Evolutionary conservation across 2,329 filamentous ascomycete species (phyloP).

Genomic region (Xylariaceae sp.): DNA sequence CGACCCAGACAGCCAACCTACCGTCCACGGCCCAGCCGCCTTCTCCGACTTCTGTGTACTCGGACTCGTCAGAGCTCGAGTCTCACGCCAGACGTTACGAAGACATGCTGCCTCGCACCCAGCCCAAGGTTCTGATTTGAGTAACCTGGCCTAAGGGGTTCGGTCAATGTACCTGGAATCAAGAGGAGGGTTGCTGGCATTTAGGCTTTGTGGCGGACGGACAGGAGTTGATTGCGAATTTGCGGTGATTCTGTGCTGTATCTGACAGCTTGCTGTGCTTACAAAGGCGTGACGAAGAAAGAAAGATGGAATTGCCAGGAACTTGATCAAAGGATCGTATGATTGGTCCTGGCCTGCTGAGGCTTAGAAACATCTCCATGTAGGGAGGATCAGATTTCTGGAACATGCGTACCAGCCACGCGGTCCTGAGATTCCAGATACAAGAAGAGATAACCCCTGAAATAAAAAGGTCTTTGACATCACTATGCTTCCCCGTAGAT

Average conservation of each 20-base stretch:
- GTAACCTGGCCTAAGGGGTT: not conserved
- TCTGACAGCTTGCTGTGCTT: not conserved
- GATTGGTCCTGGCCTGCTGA: not conserved
- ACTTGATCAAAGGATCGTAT: not conserved
- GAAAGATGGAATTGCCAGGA: not conserved
- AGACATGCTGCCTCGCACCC: slow-evolving; percentile 50
- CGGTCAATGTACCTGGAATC: not conserved
- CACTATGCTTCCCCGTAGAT: not conserved
- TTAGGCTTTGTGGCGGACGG: not conserved
- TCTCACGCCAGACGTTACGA: slow-evolving; percentile 51
- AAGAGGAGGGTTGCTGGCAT: not conserved
- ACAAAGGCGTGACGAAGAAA: not conserved
- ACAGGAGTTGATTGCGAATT: not conserved
- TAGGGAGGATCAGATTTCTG: not conserved
- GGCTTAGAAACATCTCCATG: not conserved
- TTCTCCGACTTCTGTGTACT: slow-evolving; percentile 22
- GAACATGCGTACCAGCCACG: slow-evolving; percentile 1
- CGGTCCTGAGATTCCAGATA: slow-evolving; percentile 1
- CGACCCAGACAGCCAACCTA: not conserved
- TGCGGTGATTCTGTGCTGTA: not conserved
- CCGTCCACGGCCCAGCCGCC: slow-evolving; percentile 9
- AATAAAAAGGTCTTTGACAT: not conserved
- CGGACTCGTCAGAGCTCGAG: slow-evolving; percentile 39
- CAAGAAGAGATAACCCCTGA: not conserved
- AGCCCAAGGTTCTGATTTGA: slow-evolving; percentile 39